Evolutionary conservation across 495 filamentous ascomycete species (phyloP), one percentile per base, ranked within the genome.

Genomic region (Penicillium simplicissimum): DNA sequence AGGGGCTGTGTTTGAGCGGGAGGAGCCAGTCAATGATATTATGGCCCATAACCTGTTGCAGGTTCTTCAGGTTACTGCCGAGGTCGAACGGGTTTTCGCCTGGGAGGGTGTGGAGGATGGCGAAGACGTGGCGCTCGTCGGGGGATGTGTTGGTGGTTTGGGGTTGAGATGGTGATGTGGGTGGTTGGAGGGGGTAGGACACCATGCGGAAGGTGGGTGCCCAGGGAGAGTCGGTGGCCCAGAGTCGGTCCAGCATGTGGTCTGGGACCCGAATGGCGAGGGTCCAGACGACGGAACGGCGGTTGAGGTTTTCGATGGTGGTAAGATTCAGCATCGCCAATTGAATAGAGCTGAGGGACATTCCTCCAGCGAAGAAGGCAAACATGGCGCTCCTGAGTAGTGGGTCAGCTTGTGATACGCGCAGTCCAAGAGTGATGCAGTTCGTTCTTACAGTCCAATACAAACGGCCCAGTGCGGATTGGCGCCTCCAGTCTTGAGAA

Each of bases 71-170:
- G 0, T 70, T 57, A 34, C 68, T 77, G 23, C 87, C 89, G 8
- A 93, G 74, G 63, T 90, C 84, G 83, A 89, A 96, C 1, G 90
- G 91, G 62, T 95, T 94, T 48, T 92, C 87, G 19, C 91, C 91
- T 4, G 82, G 84, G 13, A 82, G 76, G 10, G 88, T 93, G 59
- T 81, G 81, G 6, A 94, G 83, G 42, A 96, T 87, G 38, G 88
- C 90, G 65, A 93, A 96, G 6, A 86, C 88, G 38, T 88, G 84
- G 3, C 77, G 78, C 62, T 78, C 67, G 7, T 48, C 54, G 3
- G 64, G 43, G 7, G 69, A 53, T 17, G 55, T 55, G 58, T 59
- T 40, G 55, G 14, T 53, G 6, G 59, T 52, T 51, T 61, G 67
- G 11, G 63, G 61, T 15, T 58, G 45, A 9, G 21, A 36, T 37